Evolutionary conservation across 495 filamentous ascomycete genomes (phyloP), one percentile per base, ranked within the genome.

Genomic region (Rusavskia elegans): DNA sequence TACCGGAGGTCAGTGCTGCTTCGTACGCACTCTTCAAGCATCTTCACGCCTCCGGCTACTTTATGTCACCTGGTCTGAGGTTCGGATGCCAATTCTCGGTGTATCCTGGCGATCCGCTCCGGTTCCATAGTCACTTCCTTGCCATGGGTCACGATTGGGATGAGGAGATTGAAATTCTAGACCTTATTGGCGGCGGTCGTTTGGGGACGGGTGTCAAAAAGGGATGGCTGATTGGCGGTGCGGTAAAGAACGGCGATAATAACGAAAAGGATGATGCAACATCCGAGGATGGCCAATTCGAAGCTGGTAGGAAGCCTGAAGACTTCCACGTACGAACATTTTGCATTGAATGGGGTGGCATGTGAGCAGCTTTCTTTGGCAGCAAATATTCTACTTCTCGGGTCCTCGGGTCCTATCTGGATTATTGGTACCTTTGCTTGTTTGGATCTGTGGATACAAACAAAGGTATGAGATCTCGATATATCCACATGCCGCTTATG

Each of bases 171-270:
- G 73, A 84, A 46, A 69, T 97, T 63, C 73, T 93, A 53, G 83
- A 92, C 56, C 68, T 98, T 21, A 79, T 97, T 35, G 83, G 79
- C 17, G 87, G 87, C 2, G 93, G 93, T 6, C 70, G 92, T 56
- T 62, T 98, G 55, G 92, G 87, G 1, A 97, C 93, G 14, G 84
- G 85, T 40, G 93, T 98, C 32, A 98, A 98, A 70, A 98, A 98
- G 67, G 84, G 84, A 3, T 96, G 84, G 65, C 68, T 98, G 50
- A 72, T 98, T 57, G 92, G 92, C 9, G 90, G 89, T 3, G 52
- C 57, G 23, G 62, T 64, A 23, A 51, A 53, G 25, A 29, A 19
- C n/a, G 14, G n/a, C 23, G 29, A 19, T 6, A 51, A 35, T 1
- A 50, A 39, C 5, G 42, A 38, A 0, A 48, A 37, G 9, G 25